Conservation (phyloP, 23 red algal species). For the Cyanidioschyzon merolae region DNA sequence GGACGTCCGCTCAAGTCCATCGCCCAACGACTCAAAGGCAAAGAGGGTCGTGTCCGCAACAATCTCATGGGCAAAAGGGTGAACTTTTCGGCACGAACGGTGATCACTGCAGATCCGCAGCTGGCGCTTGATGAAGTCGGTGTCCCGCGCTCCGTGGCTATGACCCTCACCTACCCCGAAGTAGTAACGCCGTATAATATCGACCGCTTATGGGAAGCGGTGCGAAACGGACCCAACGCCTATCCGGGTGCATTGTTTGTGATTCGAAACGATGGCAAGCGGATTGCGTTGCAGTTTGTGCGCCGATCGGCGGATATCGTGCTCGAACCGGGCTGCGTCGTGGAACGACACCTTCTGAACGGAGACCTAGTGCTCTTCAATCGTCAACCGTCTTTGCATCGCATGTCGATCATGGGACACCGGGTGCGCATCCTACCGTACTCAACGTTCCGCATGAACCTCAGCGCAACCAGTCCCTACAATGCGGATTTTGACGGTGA, state of each 20-base stretch:
- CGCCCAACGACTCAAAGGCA: conserved; percentile 89
- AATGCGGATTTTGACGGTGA: conserved; percentile 99
- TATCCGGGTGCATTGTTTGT: conserved; percentile 90
- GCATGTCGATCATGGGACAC: conserved; percentile 99
- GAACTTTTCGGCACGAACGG: conserved; percentile 92
- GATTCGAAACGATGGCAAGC: conserved; percentile 64
- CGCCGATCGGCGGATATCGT: conserved; percentile 45
- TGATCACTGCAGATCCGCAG: conserved; percentile 94
- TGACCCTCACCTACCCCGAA: conserved; percentile 93
- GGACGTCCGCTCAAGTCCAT: conserved; percentile 84
- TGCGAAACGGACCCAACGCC: conserved; percentile 75
- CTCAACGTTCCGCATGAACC: conserved; percentile 94
- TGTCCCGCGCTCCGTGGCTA: conserved; percentile 72
- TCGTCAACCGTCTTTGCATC: conserved; percentile 92
- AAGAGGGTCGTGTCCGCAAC: conserved; percentile 91
- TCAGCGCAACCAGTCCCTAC: conserved; percentile 91
- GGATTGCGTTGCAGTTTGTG: conserved; percentile 45
- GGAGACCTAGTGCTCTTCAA: conserved; percentile 97
- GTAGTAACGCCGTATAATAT: conserved; percentile 78
- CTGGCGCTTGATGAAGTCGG: conserved; percentile 88
- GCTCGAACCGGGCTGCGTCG: conserved; percentile 76
- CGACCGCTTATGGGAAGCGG: conserved; percentile 49
- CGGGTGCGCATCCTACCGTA: conserved; percentile 89
- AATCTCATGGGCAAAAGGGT: conserved; percentile 99
- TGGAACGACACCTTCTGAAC: conserved; percentile 82